These are phyloP conservation scores for Epithemia pelagica DNA, from an alignment of 108 stramenopile genomes.

Conservation along the genomic window DNA sequence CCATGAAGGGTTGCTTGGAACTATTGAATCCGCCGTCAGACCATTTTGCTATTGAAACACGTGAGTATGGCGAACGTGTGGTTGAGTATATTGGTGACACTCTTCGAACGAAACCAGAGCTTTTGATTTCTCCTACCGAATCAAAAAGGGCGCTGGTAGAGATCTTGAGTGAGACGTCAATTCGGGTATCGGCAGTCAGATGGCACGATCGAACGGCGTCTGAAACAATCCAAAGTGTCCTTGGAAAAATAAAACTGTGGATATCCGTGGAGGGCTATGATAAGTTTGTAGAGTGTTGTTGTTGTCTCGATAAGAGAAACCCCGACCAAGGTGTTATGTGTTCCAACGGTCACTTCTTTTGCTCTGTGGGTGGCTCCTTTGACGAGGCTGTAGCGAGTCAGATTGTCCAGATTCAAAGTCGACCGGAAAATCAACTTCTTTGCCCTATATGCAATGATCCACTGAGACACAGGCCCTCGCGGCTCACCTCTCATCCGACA, in stretches of 20 bases:
- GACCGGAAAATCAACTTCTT: not conserved
- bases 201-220: not conserved
- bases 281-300: slow-evolving; percentile 4
- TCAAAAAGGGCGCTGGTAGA: not conserved
- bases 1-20: not conserved
- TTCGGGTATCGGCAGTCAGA: not conserved
- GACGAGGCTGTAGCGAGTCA: not conserved
- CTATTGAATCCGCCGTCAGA: slow-evolving; percentile 4
- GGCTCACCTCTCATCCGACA: not conserved
- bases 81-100: not conserved
- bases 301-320: slow-evolving; percentile 8
- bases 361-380: slow-evolving; percentile 2
- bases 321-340: slow-evolving; percentile 9
- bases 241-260: slow-evolving; percentile 8
- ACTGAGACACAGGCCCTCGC: not conserved
- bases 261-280: slow-evolving; percentile 9
- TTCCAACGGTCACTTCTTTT: slow-evolving; percentile 13
- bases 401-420: no score
- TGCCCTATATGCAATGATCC: not conserved
- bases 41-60: not conserved
- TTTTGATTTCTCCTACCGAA: not conserved
- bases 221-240: not conserved
- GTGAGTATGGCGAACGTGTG: slow-evolving; percentile 2
- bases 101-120: not conserved
- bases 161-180: not conserved